Evolutionary conservation across 805 yeast genomes (phyloP), one percentile per base, ranked within the genome.

Genomic region (Pichia occidentalis): DNA sequence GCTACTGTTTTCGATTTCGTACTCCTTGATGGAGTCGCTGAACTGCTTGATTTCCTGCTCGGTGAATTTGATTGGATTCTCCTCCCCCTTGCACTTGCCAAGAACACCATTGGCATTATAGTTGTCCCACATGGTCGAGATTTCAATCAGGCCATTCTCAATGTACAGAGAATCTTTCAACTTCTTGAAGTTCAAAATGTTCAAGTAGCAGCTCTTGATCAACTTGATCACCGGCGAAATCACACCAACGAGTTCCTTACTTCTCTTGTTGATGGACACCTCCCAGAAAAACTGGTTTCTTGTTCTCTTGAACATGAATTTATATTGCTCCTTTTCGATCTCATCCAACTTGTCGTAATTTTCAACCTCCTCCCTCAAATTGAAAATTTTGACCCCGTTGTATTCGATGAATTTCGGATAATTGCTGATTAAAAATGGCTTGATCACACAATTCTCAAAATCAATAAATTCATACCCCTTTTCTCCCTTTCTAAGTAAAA

Each of bases 231-330:
- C 73, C 23, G 95, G 96, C 1, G 92, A 84, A 46, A 86, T 87
- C 18, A 90, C 77, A 10, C 84, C 83, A 47, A 90, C 76, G 44
- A 88, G 69, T 30, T 77, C 74, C 46, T 77, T 80, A 39, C 73
- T 67, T 31, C 70, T 69, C 32, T 74, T 72, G 52, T 82, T 85
- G 49, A 88, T 67, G 19, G 79, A 73, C 43, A 73, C 62, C 61
- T 90, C 97, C 88, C 95, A 90, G 40, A 83, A 61, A 50, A 82
- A 79, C 61, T 90, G 95, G 57, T 88, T 86, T 68, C 96, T 79
- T 5, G 97, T 88, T 61, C 90, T 78, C 51, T 78, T 78, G 60
- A 80, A 80, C 79, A 90, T 85, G 63, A 83, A 88, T 52, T 80
- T 80, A 51, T 83, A 84, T 57, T 88, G 88, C 46, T 76, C 79